Percentiles rank a stretch among this genome's conserved stretches.
phyloP scores from a whole-genome alignment of 2,329 filamentous ascomycete species.

The Colletotrichum orchidophilum region DNA sequence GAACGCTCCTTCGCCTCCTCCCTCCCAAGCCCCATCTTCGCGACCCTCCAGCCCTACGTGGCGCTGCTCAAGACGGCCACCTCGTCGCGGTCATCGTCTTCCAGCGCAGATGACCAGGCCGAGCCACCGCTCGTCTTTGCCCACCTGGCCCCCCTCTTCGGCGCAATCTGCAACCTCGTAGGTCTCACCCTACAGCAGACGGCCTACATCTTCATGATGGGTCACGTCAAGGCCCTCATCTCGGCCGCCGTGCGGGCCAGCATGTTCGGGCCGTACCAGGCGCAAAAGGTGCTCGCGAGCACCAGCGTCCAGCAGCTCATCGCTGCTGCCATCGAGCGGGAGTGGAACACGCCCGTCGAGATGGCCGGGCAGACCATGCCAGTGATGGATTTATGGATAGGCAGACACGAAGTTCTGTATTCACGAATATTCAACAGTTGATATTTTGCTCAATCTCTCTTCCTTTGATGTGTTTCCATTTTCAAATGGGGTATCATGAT shows the following conservation, averaged over 20 bases:
- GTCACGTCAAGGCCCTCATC: slow-evolving; percentile 79
- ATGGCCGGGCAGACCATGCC: slow-evolving; percentile 80
- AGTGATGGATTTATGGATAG: slow-evolving; percentile 84
- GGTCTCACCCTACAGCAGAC: slow-evolving; percentile 69
- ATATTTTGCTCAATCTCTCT: slow-evolving; percentile 31
- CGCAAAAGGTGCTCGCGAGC: slow-evolving; percentile 76
- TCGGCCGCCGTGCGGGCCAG: slow-evolving; percentile 81
- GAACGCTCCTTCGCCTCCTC: slow-evolving; percentile 70
- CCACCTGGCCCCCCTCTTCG: slow-evolving; percentile 78
- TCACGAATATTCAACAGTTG: slow-evolving; percentile 88
- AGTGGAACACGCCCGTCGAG: slow-evolving; percentile 67
- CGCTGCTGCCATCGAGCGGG: slow-evolving; percentile 64
- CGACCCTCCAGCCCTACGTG: slow-evolving; percentile 48
- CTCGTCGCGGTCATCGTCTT: slow-evolving; percentile 30
- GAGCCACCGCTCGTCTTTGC: slow-evolving; percentile 29
- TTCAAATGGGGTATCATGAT: slow-evolving; percentile 31
- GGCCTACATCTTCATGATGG: slow-evolving; percentile 79
- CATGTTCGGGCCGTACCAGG: slow-evolving; percentile 83
- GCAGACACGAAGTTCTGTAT: slow-evolving; percentile 83
- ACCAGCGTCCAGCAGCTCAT: slow-evolving; percentile 66
- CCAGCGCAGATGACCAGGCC: slow-evolving; percentile 19
- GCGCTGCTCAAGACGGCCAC: slow-evolving; percentile 43
- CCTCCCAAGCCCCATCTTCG: slow-evolving; percentile 37
- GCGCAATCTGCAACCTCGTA: slow-evolving; percentile 70
- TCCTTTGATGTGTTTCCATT: slow-evolving; percentile 21